These are phyloP conservation scores for Alternaria arbusti DNA, from an alignment of 2,329 filamentous ascomycete genomes.

Conservation along the genomic window DNA sequence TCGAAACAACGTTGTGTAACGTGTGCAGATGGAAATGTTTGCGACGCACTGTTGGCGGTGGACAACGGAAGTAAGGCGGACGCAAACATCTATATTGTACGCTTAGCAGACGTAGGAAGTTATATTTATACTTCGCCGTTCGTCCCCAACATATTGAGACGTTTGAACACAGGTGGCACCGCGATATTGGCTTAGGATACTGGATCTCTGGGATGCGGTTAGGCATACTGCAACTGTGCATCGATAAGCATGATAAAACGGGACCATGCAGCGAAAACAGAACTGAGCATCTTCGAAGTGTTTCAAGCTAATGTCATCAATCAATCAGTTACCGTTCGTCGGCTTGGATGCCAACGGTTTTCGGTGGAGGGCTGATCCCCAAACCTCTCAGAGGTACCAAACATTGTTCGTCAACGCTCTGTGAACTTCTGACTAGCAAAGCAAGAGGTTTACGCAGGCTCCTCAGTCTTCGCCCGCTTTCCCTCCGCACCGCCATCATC, in stretches of 20 bases:
- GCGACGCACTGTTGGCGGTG: too few relatives aligned
- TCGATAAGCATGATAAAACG: background rate
- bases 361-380: background rate
- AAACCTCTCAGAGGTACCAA: background rate
- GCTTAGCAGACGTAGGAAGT: background rate
- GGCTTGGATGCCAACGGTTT: background rate
- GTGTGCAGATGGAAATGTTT: too few relatives aligned
- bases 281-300: background rate
- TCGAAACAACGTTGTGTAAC: too few relatives aligned
- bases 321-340: background rate
- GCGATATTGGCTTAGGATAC: background rate
- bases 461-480: slow-evolving; percentile 45
- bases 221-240: background rate
- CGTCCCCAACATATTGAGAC: background rate
- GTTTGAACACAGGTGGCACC: background rate
- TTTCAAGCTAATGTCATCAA: background rate
- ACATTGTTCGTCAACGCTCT: background rate
- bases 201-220: background rate
- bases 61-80: too few relatives aligned
- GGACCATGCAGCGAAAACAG: background rate
- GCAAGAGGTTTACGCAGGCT: slow-evolving; percentile 13
- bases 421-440: too few relatives aligned
- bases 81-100: too few relatives aligned
- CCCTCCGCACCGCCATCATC: slow-evolving; percentile 30
- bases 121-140: background rate